These are phyloP conservation scores for Ophiostoma tasmaniense DNA, from an alignment of 2,329 filamentous ascomycete genomes.

Conservation along the genomic window DNA sequence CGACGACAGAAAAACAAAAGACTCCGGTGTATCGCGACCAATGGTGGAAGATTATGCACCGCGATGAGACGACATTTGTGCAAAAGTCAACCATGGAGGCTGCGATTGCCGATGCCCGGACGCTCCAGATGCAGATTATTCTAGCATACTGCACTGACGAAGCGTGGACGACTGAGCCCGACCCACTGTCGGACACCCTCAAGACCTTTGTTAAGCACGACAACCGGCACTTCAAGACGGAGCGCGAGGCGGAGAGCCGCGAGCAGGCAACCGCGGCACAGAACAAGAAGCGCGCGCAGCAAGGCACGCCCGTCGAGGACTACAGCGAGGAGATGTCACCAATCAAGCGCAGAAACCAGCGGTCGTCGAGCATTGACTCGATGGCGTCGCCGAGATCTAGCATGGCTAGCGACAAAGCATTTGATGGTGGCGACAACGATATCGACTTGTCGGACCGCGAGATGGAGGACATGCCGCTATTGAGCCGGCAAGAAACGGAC, in stretches of 20 bases:
- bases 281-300: conserved; percentile 23
- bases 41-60: conserved; percentile 25
- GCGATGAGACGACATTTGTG: not conserved
- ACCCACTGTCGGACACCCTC: conserved; percentile 25
- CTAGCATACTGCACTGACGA: conserved; percentile 28
- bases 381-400: conserved; percentile 26
- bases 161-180: conserved; percentile 22
- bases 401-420: not conserved
- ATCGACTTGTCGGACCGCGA: conserved; percentile 27
- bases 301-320: conserved; percentile 9
- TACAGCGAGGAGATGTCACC: conserved; percentile 28
- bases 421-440: not conserved
- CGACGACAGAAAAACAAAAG: not conserved
- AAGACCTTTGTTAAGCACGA: conserved; percentile 30
- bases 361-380: conserved; percentile 38
- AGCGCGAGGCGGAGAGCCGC: conserved; percentile 21
- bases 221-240: conserved; percentile 30
- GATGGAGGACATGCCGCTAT: conserved; percentile 17
- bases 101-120: not conserved
- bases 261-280: conserved; percentile 18
- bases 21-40: conserved; percentile 19
- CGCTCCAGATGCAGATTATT: not conserved
- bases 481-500: not conserved
- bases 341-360: conserved; percentile 31
- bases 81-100: not conserved